Conservation (phyloP, 805 yeast genomes). For the Ascoidea tarda region DNA sequence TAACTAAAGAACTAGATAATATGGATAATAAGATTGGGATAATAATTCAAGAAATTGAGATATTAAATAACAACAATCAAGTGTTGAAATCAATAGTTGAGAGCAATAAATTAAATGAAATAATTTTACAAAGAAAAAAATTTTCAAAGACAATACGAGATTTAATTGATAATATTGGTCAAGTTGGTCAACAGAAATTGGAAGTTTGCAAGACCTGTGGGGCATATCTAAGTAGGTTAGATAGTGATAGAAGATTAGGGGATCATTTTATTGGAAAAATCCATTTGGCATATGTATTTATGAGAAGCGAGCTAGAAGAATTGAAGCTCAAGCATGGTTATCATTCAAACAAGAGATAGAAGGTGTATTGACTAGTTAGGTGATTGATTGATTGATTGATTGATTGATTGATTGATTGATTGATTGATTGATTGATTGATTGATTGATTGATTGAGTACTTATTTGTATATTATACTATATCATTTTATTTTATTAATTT, state of each 20-base stretch:
- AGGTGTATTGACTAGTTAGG: background rate
- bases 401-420: too few relatives aligned
- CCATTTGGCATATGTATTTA: constrained; percentile 68
- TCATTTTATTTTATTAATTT: too few relatives aligned
- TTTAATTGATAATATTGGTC: constrained; percentile 62
- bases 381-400: too few relatives aligned
- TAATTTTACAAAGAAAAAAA: constrained; percentile 32
- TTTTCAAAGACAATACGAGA: constrained; percentile 43
- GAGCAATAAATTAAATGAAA: constrained; percentile 28
- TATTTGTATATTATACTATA: too few relatives aligned
- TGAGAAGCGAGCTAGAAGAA: constrained; percentile 43
- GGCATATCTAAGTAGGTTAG: constrained; percentile 73
- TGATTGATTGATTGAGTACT: too few relatives aligned
- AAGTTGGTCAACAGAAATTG: constrained; percentile 76
- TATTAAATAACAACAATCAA: constrained; percentile 34
- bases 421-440: too few relatives aligned
- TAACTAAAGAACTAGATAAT: constrained; percentile 42
- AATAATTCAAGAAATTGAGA: constrained; percentile 50
- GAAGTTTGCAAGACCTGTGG: constrained; percentile 89
- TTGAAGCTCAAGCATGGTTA: constrained; percentile 14
- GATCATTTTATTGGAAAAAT: constrained; percentile 85
- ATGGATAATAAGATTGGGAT: constrained; percentile 51
- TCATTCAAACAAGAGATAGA: too few relatives aligned
- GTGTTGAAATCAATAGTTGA: constrained; percentile 35
- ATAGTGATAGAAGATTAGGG: constrained; percentile 76